Conservation (phyloP, 306 rosid species). For the Gynostemma pentaphyllum region DNA sequence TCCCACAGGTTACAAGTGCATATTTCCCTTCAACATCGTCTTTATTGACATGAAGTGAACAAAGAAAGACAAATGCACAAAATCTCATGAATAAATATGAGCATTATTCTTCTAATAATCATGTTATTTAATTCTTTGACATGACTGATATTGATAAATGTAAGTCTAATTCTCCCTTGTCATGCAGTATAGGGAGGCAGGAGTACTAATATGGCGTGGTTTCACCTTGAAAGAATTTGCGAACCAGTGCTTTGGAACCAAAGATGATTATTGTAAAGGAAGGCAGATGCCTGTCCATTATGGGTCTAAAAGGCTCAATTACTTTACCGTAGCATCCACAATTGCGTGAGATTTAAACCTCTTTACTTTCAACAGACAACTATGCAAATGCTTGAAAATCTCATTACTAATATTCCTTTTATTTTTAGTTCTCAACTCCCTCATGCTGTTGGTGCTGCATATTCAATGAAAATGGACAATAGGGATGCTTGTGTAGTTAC, state of each 20-base stretch:
- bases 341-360: constrained; percentile 52
- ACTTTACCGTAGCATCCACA: constrained; percentile 73
- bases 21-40: not conserved
- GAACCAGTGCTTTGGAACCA: constrained; percentile 67
- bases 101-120: not conserved
- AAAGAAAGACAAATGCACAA: not conserved
- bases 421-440: constrained; percentile 65
- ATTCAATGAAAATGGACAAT: constrained; percentile 81
- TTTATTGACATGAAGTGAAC: not conserved
- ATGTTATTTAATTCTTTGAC: not conserved
- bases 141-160: not conserved
- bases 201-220: constrained; percentile 88
- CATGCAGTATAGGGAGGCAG: constrained; percentile 79
- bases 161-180: not conserved
- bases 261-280: constrained; percentile 75
- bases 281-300: constrained; percentile 93
- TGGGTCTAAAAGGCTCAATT: constrained; percentile 74
- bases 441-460: constrained; percentile 97
- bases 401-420: not conserved
- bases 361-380: not conserved
- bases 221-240: constrained; percentile 81
- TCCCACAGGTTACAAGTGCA: constrained; percentile 65
- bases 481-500: constrained; percentile 74
- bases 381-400: not conserved
- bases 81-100: no score